Evolutionary conservation across 768 basidiomycete species (phyloP), one percentile per base, ranked within the genome.

Genomic region (Mycena venus): DNA sequence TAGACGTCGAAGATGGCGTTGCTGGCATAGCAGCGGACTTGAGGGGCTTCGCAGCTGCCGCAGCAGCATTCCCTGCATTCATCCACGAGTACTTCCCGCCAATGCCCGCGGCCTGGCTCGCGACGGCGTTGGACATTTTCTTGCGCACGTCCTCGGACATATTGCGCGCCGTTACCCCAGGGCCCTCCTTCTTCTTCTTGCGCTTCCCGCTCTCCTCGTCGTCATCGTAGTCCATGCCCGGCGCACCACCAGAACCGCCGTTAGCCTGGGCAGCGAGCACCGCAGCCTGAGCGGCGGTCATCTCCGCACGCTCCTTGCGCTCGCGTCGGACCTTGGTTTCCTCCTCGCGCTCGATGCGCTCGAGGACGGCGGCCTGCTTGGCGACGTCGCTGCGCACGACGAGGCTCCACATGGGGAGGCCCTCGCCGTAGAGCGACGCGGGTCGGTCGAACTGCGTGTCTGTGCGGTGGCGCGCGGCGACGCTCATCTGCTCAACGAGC

Each of bases 101-200:
- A 25, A 95, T 80, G 0, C 96, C 96, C n/a, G 95, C 95, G 7
- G 95, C 95, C 80, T 95, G 95, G 76, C 92, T 93, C 27, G 96
- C 96, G 8, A 95, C 94, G 27, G 94, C 94, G 81, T 98, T 96
- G 38, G 93, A 94, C 92, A 97, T 92, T 81, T 95, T 96, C 88
- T 97, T 97, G 77, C 93, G 87, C 78, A 96, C 94, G 78, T 97
- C 96, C 82, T 96, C 96, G 7, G 92, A 93, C 94, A 97, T 95
- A 80, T 96, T 96, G 69, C 94, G 86, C 67, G 95, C 95, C 0
- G 94, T 94, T 14, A 95, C 93, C 14, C 95, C 94, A 0, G 95
- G 94, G 0, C 94, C 94, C 36, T 95, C 95, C 80, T 95, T 95
- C 83, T 93, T 90, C 84, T 95, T 95, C 85, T 94, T 95, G 84